These are phyloP conservation scores for Fusarium luffae DNA, from an alignment of 2,329 filamentous ascomycete genomes.

Conservation along the genomic window DNA sequence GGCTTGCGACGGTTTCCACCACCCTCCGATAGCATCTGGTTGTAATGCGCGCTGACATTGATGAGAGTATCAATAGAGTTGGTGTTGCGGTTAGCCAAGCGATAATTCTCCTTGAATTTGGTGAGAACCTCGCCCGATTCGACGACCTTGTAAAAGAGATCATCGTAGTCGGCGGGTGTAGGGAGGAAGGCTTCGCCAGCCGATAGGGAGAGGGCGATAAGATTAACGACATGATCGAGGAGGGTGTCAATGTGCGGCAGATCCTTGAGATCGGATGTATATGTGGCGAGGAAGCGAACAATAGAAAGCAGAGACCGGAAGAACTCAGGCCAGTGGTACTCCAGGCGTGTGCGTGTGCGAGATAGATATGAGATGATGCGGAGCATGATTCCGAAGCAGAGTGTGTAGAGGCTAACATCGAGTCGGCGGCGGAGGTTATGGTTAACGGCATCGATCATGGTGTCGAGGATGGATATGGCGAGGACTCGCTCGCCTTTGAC, in stretches of 20 bases:
- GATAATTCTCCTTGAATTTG: slow-evolving; percentile 85
- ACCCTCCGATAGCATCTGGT: slow-evolving; percentile 76
- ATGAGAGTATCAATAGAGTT: slow-evolving; percentile 87
- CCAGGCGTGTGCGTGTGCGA: slow-evolving; percentile 80
- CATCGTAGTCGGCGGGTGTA: slow-evolving; percentile 87
- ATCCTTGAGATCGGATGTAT: slow-evolving; percentile 79
- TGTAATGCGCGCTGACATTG: slow-evolving; percentile 86
- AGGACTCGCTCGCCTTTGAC: slow-evolving; percentile 78
- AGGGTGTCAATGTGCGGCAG: slow-evolving; percentile 77
- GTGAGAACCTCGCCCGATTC: slow-evolving; percentile 86
- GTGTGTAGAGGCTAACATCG: slow-evolving; percentile 85
- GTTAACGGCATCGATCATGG: slow-evolving; percentile 89
- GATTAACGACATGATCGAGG: slow-evolving; percentile 80
- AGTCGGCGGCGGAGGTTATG: slow-evolving; percentile 90
- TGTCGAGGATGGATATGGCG: slow-evolving; percentile 81
- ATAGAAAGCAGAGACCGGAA: slow-evolving; percentile 91
- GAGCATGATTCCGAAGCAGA: slow-evolving; percentile 83
- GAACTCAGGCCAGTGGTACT: slow-evolving; percentile 95
- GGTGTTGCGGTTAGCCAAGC: slow-evolving; percentile 64
- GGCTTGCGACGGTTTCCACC: slow-evolving; percentile 56
- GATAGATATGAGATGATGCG: slow-evolving; percentile 87
- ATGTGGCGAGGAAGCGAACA: slow-evolving; percentile 89
- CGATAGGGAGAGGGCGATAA: slow-evolving; percentile 85
- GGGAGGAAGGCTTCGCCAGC: slow-evolving; percentile 92
- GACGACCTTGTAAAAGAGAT: slow-evolving; percentile 98